These are phyloP conservation scores for Apophysomyces elegans DNA, from an alignment of 371 early-diverging fungal genomes.

Conservation along the genomic window DNA sequence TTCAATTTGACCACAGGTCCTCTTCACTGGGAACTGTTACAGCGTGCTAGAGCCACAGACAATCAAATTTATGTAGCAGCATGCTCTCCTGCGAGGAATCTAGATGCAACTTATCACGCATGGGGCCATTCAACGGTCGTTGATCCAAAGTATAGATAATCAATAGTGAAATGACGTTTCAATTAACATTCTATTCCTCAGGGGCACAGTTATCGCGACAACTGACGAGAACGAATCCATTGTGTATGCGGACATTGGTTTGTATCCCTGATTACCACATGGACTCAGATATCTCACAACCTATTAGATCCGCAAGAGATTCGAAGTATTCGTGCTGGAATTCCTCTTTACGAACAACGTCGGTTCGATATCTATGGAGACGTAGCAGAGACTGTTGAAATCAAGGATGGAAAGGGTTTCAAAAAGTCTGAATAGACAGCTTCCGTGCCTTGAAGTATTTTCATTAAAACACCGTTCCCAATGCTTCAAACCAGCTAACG, in stretches of 20 bases:
- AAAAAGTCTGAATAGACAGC: constrained; percentile 25
- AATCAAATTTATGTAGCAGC: constrained; percentile 87
- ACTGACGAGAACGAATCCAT: constrained; percentile 82
- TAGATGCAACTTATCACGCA: constrained; percentile 78
- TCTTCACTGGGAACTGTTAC: constrained; percentile 92
- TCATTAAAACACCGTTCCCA: constrained; percentile 71
- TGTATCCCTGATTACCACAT: neutral
- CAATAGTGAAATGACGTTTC: no score
- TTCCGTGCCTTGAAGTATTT: neutral
- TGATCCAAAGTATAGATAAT: constrained; percentile 66
- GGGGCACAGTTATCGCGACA: constrained; percentile 69
- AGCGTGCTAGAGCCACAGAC: constrained; percentile 79
- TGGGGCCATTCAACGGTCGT: constrained; percentile 96
- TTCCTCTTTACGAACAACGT: constrained; percentile 82
- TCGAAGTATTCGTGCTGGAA: constrained; percentile 63
- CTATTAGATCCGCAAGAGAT: constrained; percentile 62
- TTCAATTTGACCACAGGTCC: constrained; percentile 97
- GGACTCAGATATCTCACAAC: neutral
- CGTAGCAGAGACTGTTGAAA: constrained; percentile 40
- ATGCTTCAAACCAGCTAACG: constrained; percentile 73
- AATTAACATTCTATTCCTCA: constrained; percentile 3
- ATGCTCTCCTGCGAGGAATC: constrained; percentile 93
- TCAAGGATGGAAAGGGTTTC: constrained; percentile 32
- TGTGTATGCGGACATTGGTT: constrained; percentile 83
- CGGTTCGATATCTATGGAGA: constrained; percentile 88